Conservation (phyloP, 495 filamentous ascomycete species). For the Xylaria flabelliformis region DNA sequence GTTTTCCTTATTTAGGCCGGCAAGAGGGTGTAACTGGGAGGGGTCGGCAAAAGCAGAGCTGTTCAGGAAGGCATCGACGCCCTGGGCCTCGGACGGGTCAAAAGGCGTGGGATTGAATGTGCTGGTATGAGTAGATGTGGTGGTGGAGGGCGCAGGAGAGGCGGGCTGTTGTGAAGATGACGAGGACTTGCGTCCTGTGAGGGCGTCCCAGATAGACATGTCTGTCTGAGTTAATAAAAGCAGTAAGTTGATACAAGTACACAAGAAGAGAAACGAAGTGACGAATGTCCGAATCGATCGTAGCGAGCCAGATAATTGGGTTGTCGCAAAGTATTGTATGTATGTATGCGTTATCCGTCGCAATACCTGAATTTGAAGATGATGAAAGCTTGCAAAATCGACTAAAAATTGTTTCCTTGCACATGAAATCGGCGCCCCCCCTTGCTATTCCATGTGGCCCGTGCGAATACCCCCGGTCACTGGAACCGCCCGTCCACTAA, state of each 20-base stretch:
- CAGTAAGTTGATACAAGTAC: slow-evolving; percentile 17
- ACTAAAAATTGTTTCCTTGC: slow-evolving; percentile 28
- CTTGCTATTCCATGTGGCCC: slow-evolving; percentile 14
- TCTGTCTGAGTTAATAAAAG: slow-evolving; percentile 40
- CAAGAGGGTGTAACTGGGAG: slow-evolving; percentile 87
- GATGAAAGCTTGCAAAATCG: slow-evolving; percentile 22
- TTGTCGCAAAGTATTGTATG: background rate
- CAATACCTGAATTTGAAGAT: slow-evolving; percentile 8
- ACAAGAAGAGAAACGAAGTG: slow-evolving; percentile 15
- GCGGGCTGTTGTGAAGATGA: slow-evolving; percentile 44
- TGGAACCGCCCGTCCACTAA: background rate
- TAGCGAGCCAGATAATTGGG: background rate
- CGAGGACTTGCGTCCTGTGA: slow-evolving; percentile 80
- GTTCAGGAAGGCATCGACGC: slow-evolving; percentile 82
- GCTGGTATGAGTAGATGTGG: slow-evolving; percentile 47
- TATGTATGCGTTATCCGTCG: slow-evolving; percentile 15
- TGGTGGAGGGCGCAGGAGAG: slow-evolving; percentile 37
- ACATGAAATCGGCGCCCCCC: slow-evolving; percentile 4
- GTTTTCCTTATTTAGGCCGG: slow-evolving; percentile 87
- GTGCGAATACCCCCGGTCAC: background rate
- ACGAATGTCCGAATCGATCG: background rate
- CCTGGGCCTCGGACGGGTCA: slow-evolving; percentile 72
- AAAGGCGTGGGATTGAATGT: slow-evolving; percentile 65
- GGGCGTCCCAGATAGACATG: slow-evolving; percentile 89
- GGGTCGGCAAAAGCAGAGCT: slow-evolving; percentile 78